A percentile compares a stretch with the other conserved stretches of the same genome.
Evolutionary conservation across 2,329 filamentous ascomycete species (phyloP).

Genomic region (Paecilomyces variotii): DNA sequence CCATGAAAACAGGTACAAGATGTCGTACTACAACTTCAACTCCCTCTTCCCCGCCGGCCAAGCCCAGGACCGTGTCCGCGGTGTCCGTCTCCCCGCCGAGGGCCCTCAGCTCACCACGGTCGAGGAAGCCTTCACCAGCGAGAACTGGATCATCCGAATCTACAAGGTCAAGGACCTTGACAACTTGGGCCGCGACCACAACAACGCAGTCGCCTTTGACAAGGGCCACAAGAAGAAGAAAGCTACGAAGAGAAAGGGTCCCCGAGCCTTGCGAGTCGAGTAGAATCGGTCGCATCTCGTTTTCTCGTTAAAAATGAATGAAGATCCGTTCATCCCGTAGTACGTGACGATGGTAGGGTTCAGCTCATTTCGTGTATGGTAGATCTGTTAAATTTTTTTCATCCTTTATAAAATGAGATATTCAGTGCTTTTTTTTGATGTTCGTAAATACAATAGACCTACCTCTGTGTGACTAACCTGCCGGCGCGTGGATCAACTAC

Average conservation of each 20-base stretch:
- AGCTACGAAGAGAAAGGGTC: conserved; percentile 36
- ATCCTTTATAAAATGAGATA: neutral
- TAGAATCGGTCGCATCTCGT: conserved; percentile 13
- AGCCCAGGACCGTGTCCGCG: conserved; percentile 81
- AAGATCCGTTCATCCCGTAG: neutral
- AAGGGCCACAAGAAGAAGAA: conserved; percentile 47
- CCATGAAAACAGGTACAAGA: conserved; percentile 74
- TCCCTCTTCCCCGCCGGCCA: conserved; percentile 85
- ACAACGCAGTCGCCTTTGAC: conserved; percentile 48
- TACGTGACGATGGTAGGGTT: neutral
- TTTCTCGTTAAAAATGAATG: conserved; percentile 1
- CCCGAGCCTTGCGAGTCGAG: conserved; percentile 37
- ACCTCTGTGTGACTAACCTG: too few species aligned
- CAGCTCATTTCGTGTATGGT: neutral
- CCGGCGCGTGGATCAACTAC: too few species aligned
- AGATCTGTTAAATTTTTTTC: neutral
- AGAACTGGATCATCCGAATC: conserved; percentile 99
- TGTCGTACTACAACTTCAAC: conserved; percentile 99
- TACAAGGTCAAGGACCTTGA: conserved; percentile 99
- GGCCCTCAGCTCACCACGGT: conserved; percentile 79
- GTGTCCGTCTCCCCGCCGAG: conserved; percentile 68
- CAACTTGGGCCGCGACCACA: conserved; percentile 87
- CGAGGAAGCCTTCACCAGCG: conserved; percentile 95
- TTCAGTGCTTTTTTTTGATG: neutral
- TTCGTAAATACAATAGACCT: too few species aligned